Evolutionary conservation across 2,329 filamentous ascomycete species (phyloP).

Genomic region (Aureobasidium musti): DNA sequence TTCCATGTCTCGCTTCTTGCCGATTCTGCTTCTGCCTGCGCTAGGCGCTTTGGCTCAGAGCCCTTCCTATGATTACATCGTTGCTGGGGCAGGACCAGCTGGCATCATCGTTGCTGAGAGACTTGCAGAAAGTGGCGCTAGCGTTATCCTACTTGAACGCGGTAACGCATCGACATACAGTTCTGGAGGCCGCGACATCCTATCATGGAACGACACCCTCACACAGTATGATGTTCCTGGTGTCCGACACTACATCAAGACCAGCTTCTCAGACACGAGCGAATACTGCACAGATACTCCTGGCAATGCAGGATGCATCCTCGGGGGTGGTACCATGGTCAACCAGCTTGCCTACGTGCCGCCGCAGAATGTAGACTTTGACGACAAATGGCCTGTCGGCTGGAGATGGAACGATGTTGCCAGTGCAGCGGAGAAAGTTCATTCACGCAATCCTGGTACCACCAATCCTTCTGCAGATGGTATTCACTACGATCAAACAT

Average conservation of each 20-base stretch:
- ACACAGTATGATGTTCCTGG: slow-evolving; percentile 45
- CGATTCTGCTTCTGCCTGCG: background rate
- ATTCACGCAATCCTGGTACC: slow-evolving; percentile 45
- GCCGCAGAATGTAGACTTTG: slow-evolving; percentile 56
- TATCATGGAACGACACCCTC: slow-evolving; percentile 42
- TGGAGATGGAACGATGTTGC: slow-evolving; percentile 56
- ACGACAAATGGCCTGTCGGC: slow-evolving; percentile 52
- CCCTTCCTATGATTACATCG: slow-evolving; percentile 39
- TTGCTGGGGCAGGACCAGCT: slow-evolving; percentile 56
- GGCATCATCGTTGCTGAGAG: slow-evolving; percentile 56
- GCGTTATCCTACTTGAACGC: slow-evolving; percentile 56
- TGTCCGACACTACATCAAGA: slow-evolving; percentile 40
- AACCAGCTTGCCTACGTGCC: slow-evolving; percentile 58
- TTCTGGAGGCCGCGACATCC: background rate
- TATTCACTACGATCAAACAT: slow-evolving; percentile 45
- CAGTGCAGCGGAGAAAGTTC: slow-evolving; percentile 49
- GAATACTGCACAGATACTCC: slow-evolving; percentile 39
- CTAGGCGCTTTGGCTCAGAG: background rate
- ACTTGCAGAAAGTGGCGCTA: slow-evolving; percentile 55
- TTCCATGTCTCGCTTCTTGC: background rate
- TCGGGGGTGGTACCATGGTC: slow-evolving; percentile 57
- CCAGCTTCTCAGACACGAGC: slow-evolving; percentile 29
- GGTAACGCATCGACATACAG: slow-evolving; percentile 47
- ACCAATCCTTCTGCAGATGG: slow-evolving; percentile 50
- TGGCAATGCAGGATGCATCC: slow-evolving; percentile 47